Evolutionary conservation across 352 stramenopile genomes (phyloP).

Genomic region (Pythium folliculosum): DNA sequence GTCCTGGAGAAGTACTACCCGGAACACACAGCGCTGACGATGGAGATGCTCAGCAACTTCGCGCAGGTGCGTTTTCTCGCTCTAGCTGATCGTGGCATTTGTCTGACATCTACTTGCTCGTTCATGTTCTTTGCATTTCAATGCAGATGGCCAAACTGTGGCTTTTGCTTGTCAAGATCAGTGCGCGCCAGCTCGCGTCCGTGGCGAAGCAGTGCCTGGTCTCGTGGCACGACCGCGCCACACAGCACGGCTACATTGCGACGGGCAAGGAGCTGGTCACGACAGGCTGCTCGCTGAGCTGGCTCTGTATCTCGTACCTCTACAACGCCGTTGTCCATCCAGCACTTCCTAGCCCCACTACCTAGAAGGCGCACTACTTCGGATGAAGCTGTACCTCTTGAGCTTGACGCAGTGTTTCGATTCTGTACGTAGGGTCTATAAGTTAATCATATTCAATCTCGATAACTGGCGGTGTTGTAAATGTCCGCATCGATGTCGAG

Average conservation of each 20-base stretch:
- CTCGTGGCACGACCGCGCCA: slow-evolving; percentile 76
- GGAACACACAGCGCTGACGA: slow-evolving; percentile 61
- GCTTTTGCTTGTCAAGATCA: slow-evolving; percentile 79
- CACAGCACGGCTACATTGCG: slow-evolving; percentile 61
- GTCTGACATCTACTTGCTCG: too few relatives aligned
- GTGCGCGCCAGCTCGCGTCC: slow-evolving; percentile 60
- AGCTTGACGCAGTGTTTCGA: too few relatives aligned
- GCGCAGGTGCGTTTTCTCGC: slow-evolving; percentile 44
- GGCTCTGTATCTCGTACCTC: slow-evolving; percentile 56
- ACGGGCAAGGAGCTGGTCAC: slow-evolving; percentile 70
- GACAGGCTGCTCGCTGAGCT: slow-evolving; percentile 65
- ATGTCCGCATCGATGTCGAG: too few relatives aligned
- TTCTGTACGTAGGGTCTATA: too few relatives aligned
- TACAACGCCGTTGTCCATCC: slow-evolving; percentile 53
- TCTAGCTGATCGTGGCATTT: too few relatives aligned
- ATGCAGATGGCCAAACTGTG: slow-evolving; percentile 77
- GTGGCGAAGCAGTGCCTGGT: slow-evolving; percentile 66
- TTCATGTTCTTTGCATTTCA: not conserved
- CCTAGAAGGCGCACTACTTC: not conserved
- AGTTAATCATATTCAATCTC: too few relatives aligned
- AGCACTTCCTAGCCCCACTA: slow-evolving; percentile 23
- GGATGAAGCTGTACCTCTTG: not conserved
- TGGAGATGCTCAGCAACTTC: slow-evolving; percentile 75
- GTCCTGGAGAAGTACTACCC: slow-evolving; percentile 83
- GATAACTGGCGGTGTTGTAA: too few relatives aligned